Conservation (phyloP, 257 asterid genomes). For the Catharanthus roseus region DNA sequence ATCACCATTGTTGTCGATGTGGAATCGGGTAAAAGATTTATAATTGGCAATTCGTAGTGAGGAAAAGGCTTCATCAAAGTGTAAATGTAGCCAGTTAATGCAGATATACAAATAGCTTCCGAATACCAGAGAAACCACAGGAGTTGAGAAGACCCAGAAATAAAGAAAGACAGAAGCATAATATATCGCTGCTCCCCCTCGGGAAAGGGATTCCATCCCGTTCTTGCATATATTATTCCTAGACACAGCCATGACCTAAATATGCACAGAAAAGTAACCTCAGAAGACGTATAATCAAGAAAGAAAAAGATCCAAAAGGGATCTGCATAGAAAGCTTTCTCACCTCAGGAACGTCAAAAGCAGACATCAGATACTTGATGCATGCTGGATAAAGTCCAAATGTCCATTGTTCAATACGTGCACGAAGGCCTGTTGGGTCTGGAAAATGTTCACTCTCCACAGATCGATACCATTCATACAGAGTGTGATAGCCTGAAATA, state of each 20-base stretch:
- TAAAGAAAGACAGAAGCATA: constrained; percentile 95
- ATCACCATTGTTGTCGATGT: constrained; percentile 60
- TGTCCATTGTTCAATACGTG: constrained; percentile 95
- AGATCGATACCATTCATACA: constrained; percentile 83
- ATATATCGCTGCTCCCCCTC: constrained; percentile 76
- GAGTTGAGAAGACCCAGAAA: constrained; percentile 97
- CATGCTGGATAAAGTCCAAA: constrained; percentile 98
- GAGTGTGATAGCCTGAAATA: constrained; percentile 80
- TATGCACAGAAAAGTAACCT: constrained; percentile 4
- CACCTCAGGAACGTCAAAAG: constrained; percentile 96
- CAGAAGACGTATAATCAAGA: background rate
- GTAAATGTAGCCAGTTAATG: constrained; percentile 96
- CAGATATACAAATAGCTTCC: constrained; percentile 96
- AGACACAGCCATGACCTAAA: constrained; percentile 93
- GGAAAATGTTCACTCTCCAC: constrained; percentile 97
- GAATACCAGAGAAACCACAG: constrained; percentile 82
- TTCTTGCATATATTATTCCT: constrained; percentile 82
- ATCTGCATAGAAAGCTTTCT: background rate
- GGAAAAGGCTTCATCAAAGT: constrained; percentile 97
- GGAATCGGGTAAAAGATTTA: constrained; percentile 91
- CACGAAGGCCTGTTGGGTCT: constrained; percentile 91
- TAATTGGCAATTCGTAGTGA: constrained; percentile 95
- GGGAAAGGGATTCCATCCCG: constrained; percentile 76
- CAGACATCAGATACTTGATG: constrained; percentile 95
- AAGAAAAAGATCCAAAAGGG: background rate